Evolutionary conservation across 805 yeast species (phyloP).

Genomic region (Danielia oregonensis): DNA sequence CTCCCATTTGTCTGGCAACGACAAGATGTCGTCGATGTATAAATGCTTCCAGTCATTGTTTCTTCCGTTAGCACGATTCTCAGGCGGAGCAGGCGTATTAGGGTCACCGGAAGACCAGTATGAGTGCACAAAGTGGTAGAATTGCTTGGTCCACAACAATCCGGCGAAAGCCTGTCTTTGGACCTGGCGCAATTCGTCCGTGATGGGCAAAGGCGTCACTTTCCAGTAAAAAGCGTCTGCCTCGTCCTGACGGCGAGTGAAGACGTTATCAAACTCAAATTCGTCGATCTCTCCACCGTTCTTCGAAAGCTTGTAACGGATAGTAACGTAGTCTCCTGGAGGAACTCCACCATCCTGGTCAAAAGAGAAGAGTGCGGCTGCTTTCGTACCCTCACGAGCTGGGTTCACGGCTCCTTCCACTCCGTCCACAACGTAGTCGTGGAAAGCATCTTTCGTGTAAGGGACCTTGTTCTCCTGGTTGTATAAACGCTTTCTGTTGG

Average conservation of each 20-base stretch:
- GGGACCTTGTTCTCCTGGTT: slow-evolving; percentile 53
- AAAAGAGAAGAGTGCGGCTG: slow-evolving; percentile 80
- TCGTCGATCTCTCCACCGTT: slow-evolving; percentile 54
- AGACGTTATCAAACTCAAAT: slow-evolving; percentile 63
- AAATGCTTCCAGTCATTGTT: slow-evolving; percentile 86
- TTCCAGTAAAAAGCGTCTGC: slow-evolving; percentile 93
- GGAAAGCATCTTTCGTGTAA: slow-evolving; percentile 87
- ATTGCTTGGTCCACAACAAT: slow-evolving; percentile 89
- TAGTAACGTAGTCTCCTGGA: slow-evolving; percentile 80
- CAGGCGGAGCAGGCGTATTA: slow-evolving; percentile 65
- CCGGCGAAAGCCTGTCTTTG: slow-evolving; percentile 96
- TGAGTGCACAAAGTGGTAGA: slow-evolving; percentile 78
- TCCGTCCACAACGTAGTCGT: slow-evolving; percentile 69
- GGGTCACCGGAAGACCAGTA: slow-evolving; percentile 91
- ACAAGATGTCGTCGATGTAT: slow-evolving; percentile 81
- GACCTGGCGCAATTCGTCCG: slow-evolving; percentile 72
- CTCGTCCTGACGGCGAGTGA: slow-evolving; percentile 73
- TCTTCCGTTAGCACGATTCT: slow-evolving; percentile 80
- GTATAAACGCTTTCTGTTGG: slow-evolving; percentile 69
- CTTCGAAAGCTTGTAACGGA: slow-evolving; percentile 68
- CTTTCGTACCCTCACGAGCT: slow-evolving; percentile 68
- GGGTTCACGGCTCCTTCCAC: slow-evolving; percentile 66
- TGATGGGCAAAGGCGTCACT: slow-evolving; percentile 78
- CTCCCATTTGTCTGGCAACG: slow-evolving; percentile 94
- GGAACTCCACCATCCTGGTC: slow-evolving; percentile 76